Conservation (phyloP, 2,329 filamentous ascomycete species). For the Cladophialophora yegresii region DNA sequence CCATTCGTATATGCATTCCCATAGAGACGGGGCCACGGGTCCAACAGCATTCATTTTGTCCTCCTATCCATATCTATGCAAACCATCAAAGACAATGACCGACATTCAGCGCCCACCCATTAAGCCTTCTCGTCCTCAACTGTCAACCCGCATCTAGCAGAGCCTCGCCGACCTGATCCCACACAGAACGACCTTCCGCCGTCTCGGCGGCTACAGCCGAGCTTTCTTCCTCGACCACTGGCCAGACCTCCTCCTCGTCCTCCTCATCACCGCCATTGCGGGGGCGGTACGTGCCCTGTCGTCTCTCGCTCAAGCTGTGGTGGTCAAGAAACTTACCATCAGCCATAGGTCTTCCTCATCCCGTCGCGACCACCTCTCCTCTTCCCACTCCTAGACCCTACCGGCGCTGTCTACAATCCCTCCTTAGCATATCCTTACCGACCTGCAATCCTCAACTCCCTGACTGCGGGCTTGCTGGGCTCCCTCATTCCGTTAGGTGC, state of each 20-base stretch:
- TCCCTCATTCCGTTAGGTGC: conserved; percentile 23
- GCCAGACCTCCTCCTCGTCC: conserved; percentile 15
- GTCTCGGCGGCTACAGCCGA: conserved; percentile 12
- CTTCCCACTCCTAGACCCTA: conserved; percentile 17
- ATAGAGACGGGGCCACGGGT: not conserved
- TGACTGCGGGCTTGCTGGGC: conserved; percentile 24
- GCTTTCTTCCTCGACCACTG: conserved; percentile 21
- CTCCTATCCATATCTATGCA: not conserved
- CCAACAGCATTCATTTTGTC: not conserved
- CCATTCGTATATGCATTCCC: not conserved
- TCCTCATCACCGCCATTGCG: conserved; percentile 10
- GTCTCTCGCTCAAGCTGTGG: not conserved
- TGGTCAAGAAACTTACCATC: not conserved
- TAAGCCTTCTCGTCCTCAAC: not conserved
- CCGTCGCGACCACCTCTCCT: conserved; percentile 18
- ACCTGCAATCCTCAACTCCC: conserved; percentile 24
- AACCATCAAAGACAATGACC: not conserved
- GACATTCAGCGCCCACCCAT: not conserved
- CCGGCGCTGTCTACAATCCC: conserved; percentile 21
- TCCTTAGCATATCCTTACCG: conserved; percentile 32
- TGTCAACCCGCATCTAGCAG: not conserved
- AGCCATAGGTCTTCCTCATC: conserved; percentile 19
- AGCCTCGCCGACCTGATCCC: not conserved
- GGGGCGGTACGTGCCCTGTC: conserved; percentile 14
- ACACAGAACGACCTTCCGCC: conserved; percentile 10